A percentile compares a stretch with the other conserved stretches of the same genome.
These are phyloP conservation scores for Blastobotrys mokoenaii DNA, from an alignment of 805 yeast genomes.

Conservation along the genomic window DNA sequence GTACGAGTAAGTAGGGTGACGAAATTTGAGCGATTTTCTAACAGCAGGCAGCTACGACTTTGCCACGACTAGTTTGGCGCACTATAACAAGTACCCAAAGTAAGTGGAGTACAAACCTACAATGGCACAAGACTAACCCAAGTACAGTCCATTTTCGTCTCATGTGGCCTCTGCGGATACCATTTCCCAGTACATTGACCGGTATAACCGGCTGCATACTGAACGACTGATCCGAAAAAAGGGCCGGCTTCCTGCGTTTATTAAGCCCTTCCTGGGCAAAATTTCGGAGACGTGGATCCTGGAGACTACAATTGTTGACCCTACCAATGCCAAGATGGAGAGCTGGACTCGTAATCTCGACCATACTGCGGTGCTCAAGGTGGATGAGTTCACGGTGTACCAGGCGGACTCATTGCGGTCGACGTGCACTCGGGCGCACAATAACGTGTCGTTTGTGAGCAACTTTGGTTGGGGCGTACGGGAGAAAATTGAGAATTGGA, in stretches of 20 bases:
- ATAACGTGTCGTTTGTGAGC: conserved; percentile 61
- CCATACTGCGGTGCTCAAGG: conserved; percentile 66
- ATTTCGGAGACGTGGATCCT: conserved; percentile 72
- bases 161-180: conserved; percentile 85
- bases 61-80: conserved; percentile 65
- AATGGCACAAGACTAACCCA: conserved; percentile 18
- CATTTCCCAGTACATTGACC: conserved; percentile 48
- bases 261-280: conserved; percentile 63
- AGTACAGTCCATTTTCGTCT: conserved; percentile 63
- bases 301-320: conserved; percentile 70
- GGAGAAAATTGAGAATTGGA: conserved; percentile 75
- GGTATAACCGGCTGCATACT: conserved; percentile 56
- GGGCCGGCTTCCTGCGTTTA: conserved; percentile 76
- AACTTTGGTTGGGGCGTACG: conserved; percentile 61
- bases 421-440: conserved; percentile 39
- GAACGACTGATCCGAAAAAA: conserved; percentile 68
- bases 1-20: conserved; percentile 35
- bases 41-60: conserved; percentile 38
- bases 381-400: conserved; percentile 69
- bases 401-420: conserved; percentile 15
- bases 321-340: conserved; percentile 41
- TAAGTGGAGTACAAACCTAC: conserved; percentile 14
- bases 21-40: background rate
- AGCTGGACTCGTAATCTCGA: conserved; percentile 80
- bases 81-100: conserved; percentile 60